Base-by-base conservation (phyloP, 306 rosid species). In the Vachellia pachyceras region DNA sequence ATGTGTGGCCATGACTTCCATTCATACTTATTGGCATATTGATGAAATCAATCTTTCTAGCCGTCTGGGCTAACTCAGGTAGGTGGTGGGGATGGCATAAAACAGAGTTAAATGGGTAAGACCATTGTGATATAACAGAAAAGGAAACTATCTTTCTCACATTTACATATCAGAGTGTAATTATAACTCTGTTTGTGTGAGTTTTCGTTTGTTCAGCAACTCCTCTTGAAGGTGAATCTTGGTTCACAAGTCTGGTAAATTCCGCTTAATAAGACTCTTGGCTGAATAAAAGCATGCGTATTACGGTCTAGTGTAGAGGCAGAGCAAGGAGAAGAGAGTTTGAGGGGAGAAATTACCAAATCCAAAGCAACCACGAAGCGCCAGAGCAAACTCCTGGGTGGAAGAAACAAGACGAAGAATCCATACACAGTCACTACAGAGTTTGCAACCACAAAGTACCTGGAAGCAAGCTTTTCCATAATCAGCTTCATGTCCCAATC, bases 401-500 rank as follows among this genome's bases (percentile, higher is more conserved):
- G 98, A 83, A 94, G 94, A 77, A 94, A 84, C 68, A 94, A 83
- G 68, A 94, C 92, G 8, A 92, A 73, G 64, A 94, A 84, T 57
- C 98, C 95, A 63, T 94, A 94, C 20, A 72, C 91, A 29, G 92
- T 88, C 14, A 83, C 91, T 44, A 90, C 76, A 7, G 91, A 89
- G 77, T 92, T 82, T 63, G 91, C 97, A 61, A 92, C 83, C 82
- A 89, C 82, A 72, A 92, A 94, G 86, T 92, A 94, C 90, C 98
- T 94, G 69, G 33, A 29, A 29, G 57, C 10, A 57, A 17, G 22
- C 15, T 49, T 22, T 77, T 77, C 18, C 65, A 25, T 60, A 36
- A 66, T 75, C 42, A 84, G 54, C 44, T 77, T 42, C 6, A 33
- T 7, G 42, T 0, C 57, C n/a, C 61, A 40, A 58, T 63, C 7